These are phyloP conservation scores for Yamadazyma triangularis DNA, from an alignment of 1,139 yeast species.

Conservation along the genomic window DNA sequence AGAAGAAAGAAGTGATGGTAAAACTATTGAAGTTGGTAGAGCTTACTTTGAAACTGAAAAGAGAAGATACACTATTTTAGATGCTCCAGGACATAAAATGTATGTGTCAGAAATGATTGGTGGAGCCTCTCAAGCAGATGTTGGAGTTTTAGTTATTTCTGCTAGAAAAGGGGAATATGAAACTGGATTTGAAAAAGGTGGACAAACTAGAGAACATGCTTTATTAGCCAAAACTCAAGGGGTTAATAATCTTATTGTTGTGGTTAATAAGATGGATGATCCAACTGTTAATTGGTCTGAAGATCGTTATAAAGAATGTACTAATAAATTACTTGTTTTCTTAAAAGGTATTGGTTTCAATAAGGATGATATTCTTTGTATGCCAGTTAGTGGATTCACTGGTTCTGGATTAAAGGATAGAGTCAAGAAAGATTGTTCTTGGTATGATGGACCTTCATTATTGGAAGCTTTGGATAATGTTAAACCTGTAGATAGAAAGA, in stretches of 20 bases:
- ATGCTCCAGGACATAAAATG: constrained; percentile 99
- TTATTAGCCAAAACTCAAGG: constrained; percentile 97
- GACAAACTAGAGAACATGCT: constrained; percentile 99
- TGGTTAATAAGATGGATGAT: constrained; percentile 98
- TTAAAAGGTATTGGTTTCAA: constrained; percentile 88
- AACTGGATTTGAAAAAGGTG: constrained; percentile 98
- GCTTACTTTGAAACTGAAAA: constrained; percentile 96
- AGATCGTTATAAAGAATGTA: constrained; percentile 96
- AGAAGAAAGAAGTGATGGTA: constrained; percentile 98
- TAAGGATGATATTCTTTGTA: constrained; percentile 78
- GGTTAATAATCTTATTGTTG: constrained; percentile 88
- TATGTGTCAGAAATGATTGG: constrained; percentile 99
- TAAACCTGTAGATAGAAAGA: constrained; percentile 78
- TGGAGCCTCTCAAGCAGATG: constrained; percentile 99
- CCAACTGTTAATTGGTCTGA: constrained; percentile 95
- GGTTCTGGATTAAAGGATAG: constrained; percentile 96
- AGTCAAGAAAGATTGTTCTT: constrained; percentile 72
- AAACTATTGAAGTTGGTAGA: constrained; percentile 97
- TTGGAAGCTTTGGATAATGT: constrained; percentile 83
- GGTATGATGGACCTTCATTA: constrained; percentile 92
- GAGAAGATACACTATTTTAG: constrained; percentile 95
- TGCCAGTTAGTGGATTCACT: constrained; percentile 98
- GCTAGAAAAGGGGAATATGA: constrained; percentile 99
- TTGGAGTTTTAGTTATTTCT: constrained; percentile 92
- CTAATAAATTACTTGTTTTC: constrained; percentile 68